A percentile compares a stretch with the other conserved stretches of the same genome.
These are phyloP conservation scores for Thermochaetoides dissita DNA, from an alignment of 2,329 filamentous ascomycete genomes.

Conservation along the genomic window DNA sequence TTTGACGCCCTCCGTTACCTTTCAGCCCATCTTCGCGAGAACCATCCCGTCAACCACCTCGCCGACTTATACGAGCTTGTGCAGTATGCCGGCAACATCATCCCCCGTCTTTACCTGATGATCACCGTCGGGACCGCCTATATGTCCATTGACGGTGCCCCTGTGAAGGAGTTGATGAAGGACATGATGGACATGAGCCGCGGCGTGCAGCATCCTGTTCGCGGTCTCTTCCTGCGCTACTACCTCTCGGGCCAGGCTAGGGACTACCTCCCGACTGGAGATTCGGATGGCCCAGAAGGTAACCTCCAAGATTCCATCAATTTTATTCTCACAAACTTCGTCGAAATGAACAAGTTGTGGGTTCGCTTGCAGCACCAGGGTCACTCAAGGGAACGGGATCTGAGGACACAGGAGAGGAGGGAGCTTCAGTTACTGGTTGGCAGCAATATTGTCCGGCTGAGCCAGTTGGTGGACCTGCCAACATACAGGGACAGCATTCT, in stretches of 20 bases:
- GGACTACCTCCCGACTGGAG: conserved; percentile 70
- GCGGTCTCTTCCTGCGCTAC: conserved; percentile 88
- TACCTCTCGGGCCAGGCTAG: conserved; percentile 91
- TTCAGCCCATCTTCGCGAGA: conserved; percentile 90
- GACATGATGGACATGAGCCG: conserved; percentile 99
- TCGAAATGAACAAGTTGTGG: conserved; percentile 99
- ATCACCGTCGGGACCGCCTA: conserved; percentile 98
- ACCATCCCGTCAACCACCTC: conserved; percentile 93
- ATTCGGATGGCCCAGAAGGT: conserved; percentile 81
- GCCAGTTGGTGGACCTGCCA: conserved; percentile 88
- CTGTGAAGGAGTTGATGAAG: conserved; percentile 99
- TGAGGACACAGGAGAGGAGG: conserved; percentile 84
- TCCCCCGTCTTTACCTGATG: conserved; percentile 94
- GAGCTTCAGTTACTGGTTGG: conserved; percentile 92
- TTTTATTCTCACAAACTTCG: conserved; percentile 95
- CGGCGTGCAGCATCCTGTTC: conserved; percentile 91
- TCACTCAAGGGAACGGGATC: conserved; percentile 85
- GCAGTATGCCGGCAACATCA: conserved; percentile 95
- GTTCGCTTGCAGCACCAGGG: conserved; percentile 94
- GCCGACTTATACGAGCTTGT: conserved; percentile 96
- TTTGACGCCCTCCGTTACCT: conserved; percentile 96
- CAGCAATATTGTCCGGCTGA: conserved; percentile 88
- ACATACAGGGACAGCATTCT: conserved; percentile 86
- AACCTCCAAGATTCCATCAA: conserved; percentile 96
- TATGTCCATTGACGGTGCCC: conserved; percentile 96